Evolutionary conservation across 2,329 filamentous ascomycete species (phyloP).

Genomic region (Calonectria honghensis): DNA sequence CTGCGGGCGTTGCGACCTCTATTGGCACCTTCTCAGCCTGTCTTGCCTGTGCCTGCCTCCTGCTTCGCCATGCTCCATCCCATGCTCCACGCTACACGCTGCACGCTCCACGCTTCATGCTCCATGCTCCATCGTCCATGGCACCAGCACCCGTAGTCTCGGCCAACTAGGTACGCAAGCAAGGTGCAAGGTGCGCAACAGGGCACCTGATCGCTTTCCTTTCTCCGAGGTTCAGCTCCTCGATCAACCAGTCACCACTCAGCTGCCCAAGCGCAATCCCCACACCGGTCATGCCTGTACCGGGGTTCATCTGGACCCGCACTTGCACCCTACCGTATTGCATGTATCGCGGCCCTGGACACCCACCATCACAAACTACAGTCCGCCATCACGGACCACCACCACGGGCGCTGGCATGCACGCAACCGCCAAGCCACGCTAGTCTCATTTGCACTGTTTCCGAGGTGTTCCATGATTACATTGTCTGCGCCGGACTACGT

Average conservation of each 20-base stretch:
- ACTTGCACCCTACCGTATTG: slow-evolving; percentile 32
- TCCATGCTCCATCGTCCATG: slow-evolving; percentile 2
- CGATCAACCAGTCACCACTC: slow-evolving; percentile 39
- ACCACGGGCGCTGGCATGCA: slow-evolving; percentile 45
- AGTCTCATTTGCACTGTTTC: slow-evolving; percentile 42
- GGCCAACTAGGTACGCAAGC: slow-evolving; percentile 13
- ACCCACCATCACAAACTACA: slow-evolving; percentile 28
- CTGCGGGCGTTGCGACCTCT: slow-evolving; percentile 7
- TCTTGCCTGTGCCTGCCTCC: slow-evolving; percentile 5
- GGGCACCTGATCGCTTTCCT: slow-evolving; percentile 43
- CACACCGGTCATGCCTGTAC: slow-evolving; percentile 47
- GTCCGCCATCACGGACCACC: slow-evolving; percentile 38
- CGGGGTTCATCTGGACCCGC: slow-evolving; percentile 21
- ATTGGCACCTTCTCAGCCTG: slow-evolving; percentile 23
- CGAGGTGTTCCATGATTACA: slow-evolving; percentile 41
- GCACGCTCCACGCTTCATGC: background rate
- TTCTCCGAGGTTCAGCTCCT: slow-evolving; percentile 37
- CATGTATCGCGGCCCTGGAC: slow-evolving; percentile 31
- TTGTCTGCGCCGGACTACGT: slow-evolving; percentile 23
- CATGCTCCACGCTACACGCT: background rate
- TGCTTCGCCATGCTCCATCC: slow-evolving; percentile 26
- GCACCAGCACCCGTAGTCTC: slow-evolving; percentile 12
- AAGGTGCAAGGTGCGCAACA: slow-evolving; percentile 27
- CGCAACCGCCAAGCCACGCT: slow-evolving; percentile 38
- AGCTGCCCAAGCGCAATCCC: slow-evolving; percentile 46